Evolutionary conservation across 129 eudicot species (phyloP), one percentile per base, ranked within the genome.

Genomic region (Glebionis coronaria): DNA sequence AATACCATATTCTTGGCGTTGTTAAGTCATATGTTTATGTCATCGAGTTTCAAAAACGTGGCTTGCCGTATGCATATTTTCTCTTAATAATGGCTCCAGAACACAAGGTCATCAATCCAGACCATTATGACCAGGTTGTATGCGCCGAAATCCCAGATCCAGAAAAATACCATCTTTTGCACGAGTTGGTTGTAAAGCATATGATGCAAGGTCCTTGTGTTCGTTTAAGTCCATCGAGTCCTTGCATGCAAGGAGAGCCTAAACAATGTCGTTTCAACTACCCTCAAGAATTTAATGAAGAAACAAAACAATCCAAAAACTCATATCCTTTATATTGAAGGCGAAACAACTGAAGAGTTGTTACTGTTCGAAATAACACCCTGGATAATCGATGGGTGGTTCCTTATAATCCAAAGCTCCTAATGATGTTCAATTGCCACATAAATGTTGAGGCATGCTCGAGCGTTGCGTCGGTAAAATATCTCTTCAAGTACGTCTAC

Each of bases 201-300:
- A 78, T 78, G 82, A 67, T 73, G 70, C 83, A 67, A 47, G 75
- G 78, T 1, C 71, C 83, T 0, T 79, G 75, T 18, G 83, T 54
- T 0, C 13, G 5, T 3, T 3, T 53, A 68, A 9, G 13, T 0
- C 13, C n/a, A 52, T 11, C 16, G 0, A 66, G 15, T 18, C 23
- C 64, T 7, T 79, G 76, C 23, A 73, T 79, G 83, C 20, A 18
- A 3, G 44, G 69, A 8, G 66, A 54, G n/a, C 62, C 62, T 6
- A 9, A 21, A 56, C 9, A 21, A 11, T 56, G 62, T 56, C 62
- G 38, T 25, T 56, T 21, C 14, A 23, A 5, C 9, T 56, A 56
- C 23, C 62, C 62, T 5, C 23, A 12, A n/a, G 2, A 56, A 6
- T 56, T 50, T 2, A 50, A 50, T 4, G 55, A 50, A 4, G n/a